Evolutionary conservation across 148 eudicot species (phyloP).

Genomic region (Dysphania ambrosioides): DNA sequence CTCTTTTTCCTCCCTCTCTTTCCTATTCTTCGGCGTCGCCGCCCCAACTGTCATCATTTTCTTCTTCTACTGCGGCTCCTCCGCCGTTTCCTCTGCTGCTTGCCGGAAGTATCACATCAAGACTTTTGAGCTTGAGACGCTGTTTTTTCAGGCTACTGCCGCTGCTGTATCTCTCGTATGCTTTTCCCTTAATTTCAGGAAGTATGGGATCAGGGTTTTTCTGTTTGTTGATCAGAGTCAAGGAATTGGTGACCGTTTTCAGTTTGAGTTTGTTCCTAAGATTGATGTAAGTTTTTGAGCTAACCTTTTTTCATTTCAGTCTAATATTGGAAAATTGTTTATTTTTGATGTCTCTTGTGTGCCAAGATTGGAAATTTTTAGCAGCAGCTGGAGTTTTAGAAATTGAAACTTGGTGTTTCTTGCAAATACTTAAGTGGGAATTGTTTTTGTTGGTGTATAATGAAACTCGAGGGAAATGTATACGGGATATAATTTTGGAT

Average conservation of each 20-base stretch:
- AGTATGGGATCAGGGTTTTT: slow-evolving; percentile 64
- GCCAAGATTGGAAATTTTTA: too few species aligned
- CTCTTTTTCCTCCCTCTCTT: slow-evolving; percentile 43
- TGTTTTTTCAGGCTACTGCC: slow-evolving; percentile 48
- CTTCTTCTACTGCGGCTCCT: slow-evolving; percentile 38
- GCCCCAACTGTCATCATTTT: slow-evolving; percentile 44
- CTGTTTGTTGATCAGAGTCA: slow-evolving; percentile 61
- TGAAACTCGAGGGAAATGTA: too few species aligned
- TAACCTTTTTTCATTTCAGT: not conserved
- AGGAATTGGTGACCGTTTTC: slow-evolving; percentile 45
- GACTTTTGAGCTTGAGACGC: slow-evolving; percentile 57
- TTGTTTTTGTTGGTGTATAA: too few species aligned
- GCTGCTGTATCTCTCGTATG: slow-evolving; percentile 62
- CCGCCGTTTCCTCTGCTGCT: slow-evolving; percentile 19
- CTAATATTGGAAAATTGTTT: not conserved
- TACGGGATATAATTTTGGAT: too few species aligned
- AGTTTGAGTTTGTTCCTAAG: slow-evolving; percentile 22
- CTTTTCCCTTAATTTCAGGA: slow-evolving; percentile 55
- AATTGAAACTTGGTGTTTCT: too few species aligned
- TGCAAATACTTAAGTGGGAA: not conserved
- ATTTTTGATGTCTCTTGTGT: not conserved
- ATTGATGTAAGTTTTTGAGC: slow-evolving; percentile 26
- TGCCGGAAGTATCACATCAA: slow-evolving; percentile 47
- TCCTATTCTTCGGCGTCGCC: slow-evolving; percentile 43
- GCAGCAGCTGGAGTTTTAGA: too few species aligned